Base-by-base conservation (phyloP, 2,329 filamentous ascomycete species). In the Emmonsia crescens region DNA sequence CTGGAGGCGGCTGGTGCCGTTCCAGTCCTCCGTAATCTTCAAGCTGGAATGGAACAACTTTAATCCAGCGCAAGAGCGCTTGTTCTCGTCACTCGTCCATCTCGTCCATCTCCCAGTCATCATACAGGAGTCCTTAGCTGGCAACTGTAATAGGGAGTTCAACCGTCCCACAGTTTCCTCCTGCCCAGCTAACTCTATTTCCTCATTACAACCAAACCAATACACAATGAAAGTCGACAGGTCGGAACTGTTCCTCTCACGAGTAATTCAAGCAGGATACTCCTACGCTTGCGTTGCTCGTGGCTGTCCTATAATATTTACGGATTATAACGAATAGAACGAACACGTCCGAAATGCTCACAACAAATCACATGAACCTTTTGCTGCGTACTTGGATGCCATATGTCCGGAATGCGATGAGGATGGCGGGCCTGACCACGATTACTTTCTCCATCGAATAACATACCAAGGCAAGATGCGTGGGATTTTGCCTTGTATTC, bases 401-500 rank as follows among this genome's bases (percentile, higher is more conserved):
- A 46, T 4, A 29, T 58, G 38, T 21, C 19, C 24, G 16, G 38
- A 58, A 44, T 58, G 38, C 19, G 38, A 46, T 10, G 56, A 44
- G 3, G 38, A 9, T n/a, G 16, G 38, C 21, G 8, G 38, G 38
- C 56, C 38, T 42, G n/a, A 58, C 14, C 56, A 58, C 21, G 56
- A 58, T 46, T 58, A 58, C 56, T 46, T 58, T 42, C 27, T 5
- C 14, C 56, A 58, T 44, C 14, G 3, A 58, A 58, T 3, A 46
- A 44, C n/a, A 58, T 58, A 58, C 24, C 2, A 58, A 58, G 38
- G 2, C 56, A 58, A 58, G 56, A 58, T 58, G 56, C 38, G 38
- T 46, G 14, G 46, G 44, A 14, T 58, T 31, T 46, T 58, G 16
- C 38, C 56, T 46, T 44, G 46, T 58, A 44, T 58, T 46, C 38